Conservation (phyloP, 306 rosid species). For the Prunus davidiana region DNA sequence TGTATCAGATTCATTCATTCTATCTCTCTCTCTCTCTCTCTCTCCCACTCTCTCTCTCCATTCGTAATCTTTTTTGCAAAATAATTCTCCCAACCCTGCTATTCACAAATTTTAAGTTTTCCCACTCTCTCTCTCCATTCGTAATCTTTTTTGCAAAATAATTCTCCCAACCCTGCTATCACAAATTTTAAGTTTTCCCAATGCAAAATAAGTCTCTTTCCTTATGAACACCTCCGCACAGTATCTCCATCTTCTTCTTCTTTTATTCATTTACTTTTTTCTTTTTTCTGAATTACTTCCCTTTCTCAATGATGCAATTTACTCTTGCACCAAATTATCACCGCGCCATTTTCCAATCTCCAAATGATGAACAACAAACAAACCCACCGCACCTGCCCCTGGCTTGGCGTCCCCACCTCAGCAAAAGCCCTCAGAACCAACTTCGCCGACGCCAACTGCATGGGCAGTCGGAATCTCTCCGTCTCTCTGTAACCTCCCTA, state of each 20-base stretch:
- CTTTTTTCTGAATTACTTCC: background rate
- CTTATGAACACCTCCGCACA: slow-evolving; percentile 17
- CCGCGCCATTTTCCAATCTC: slow-evolving; percentile 29
- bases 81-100: no score
- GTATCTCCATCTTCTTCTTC: background rate
- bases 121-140: background rate
- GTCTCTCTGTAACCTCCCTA: no score
- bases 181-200: slow-evolving; percentile 27
- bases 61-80: no score
- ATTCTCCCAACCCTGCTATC: background rate
- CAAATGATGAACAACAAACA: slow-evolving; percentile 65
- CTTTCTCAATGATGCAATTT: slow-evolving; percentile 63
- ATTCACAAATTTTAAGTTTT: no score
- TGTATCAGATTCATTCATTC: no score
- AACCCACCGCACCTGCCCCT: slow-evolving; percentile 31
- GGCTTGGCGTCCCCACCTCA: no score
- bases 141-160: background rate
- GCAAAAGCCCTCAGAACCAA: no score
- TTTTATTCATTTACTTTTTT: background rate
- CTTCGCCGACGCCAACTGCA: no score
- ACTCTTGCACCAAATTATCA: slow-evolving; percentile 49
- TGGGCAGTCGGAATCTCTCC: no score
- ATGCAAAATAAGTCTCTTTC: slow-evolving; percentile 64
- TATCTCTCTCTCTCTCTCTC: no score
- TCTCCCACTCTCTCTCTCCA: no score